Percentiles rank a stretch among this genome's conserved stretches.
These are phyloP conservation scores for Rhodotorula glutinis DNA, from an alignment of 1,284 basidiomycete species.

Conservation along the genomic window DNA sequence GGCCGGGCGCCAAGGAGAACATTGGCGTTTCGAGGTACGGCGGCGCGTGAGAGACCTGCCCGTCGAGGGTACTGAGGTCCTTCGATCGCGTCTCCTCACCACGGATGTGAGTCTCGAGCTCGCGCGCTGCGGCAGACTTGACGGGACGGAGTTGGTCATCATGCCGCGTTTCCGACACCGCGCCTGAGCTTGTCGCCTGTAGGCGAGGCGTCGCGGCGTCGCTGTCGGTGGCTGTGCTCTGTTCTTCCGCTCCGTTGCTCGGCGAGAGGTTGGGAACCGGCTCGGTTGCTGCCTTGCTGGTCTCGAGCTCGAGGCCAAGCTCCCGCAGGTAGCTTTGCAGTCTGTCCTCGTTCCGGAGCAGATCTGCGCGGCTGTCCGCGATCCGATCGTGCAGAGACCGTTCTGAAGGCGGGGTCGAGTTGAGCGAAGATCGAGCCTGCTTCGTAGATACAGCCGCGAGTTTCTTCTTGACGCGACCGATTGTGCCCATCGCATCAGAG, in stretches of 20 bases:
- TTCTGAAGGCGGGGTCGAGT: neutral
- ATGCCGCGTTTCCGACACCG: too few relatives aligned
- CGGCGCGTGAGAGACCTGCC: too few relatives aligned
- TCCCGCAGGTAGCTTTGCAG: neutral
- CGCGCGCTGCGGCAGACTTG: too few relatives aligned
- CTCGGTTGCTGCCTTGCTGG: neutral
- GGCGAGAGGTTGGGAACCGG: neutral
- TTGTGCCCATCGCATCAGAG: slow-evolving; percentile 41
- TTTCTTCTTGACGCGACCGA: slow-evolving; percentile 43
- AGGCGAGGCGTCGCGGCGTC: too few relatives aligned
- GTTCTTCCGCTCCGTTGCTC: neutral
- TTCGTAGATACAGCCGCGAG: slow-evolving; percentile 21
- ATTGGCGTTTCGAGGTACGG: neutral
- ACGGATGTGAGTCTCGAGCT: too few relatives aligned
- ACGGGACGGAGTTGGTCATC: too few relatives aligned
- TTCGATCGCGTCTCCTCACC: too few relatives aligned
- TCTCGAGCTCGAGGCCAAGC: neutral
- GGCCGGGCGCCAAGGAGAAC: slow-evolving; percentile 20
- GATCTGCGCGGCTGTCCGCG: slow-evolving; percentile 12
- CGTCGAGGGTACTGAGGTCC: too few relatives aligned
- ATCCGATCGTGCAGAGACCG: neutral
- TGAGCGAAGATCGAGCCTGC: neutral
- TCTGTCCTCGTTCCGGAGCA: slow-evolving; percentile 29
- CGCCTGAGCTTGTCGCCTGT: too few relatives aligned
- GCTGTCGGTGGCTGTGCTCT: neutral